Evolutionary conservation across 2,329 filamentous ascomycete species (phyloP).

Genomic region (Fusarium austroafricanum): DNA sequence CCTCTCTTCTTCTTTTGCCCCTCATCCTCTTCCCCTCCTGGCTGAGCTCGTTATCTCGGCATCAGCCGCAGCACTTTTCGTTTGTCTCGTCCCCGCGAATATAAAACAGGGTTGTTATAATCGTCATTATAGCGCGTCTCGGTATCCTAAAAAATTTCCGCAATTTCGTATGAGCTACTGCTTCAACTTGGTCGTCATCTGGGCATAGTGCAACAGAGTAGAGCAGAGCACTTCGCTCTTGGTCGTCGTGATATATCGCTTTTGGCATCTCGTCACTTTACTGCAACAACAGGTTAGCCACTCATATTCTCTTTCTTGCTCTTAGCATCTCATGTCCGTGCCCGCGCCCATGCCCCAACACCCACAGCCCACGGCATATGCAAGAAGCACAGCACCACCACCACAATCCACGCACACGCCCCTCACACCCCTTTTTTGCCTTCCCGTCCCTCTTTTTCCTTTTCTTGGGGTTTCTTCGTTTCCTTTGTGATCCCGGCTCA

Average conservation of each 20-base stretch:
- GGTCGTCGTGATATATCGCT: slow-evolving; percentile 25
- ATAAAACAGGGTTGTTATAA: slow-evolving; percentile 29
- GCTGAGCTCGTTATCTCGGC: slow-evolving; percentile 22
- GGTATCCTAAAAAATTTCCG: slow-evolving; percentile 15
- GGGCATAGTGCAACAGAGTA: slow-evolving; percentile 3
- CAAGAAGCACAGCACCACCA: slow-evolving; percentile 41
- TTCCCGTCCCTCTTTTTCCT: slow-evolving; percentile 34
- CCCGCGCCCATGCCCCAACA: slow-evolving; percentile 3
- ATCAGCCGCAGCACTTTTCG: slow-evolving; percentile 12
- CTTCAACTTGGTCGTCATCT: slow-evolving; percentile 17
- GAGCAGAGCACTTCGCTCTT: background rate
- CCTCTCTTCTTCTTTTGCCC: slow-evolving; percentile 23
- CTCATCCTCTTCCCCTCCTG: slow-evolving; percentile 20
- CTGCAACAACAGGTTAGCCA: slow-evolving; percentile 29
- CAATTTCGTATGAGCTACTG: slow-evolving; percentile 32
- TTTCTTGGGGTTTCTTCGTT: slow-evolving; percentile 11
- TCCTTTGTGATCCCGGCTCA: slow-evolving; percentile 13
- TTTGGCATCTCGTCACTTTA: slow-evolving; percentile 30
- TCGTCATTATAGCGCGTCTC: slow-evolving; percentile 26
- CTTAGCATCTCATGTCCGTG: background rate
- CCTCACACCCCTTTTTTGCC: slow-evolving; percentile 32
- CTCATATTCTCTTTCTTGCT: slow-evolving; percentile 22
- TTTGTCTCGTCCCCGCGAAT: slow-evolving; percentile 9
- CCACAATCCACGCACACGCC: slow-evolving; percentile 31
- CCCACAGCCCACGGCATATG: slow-evolving; percentile 38